Conservation (phyloP, 1,284 basidiomycete species). For the Malassezia vespertilionis region DNA sequence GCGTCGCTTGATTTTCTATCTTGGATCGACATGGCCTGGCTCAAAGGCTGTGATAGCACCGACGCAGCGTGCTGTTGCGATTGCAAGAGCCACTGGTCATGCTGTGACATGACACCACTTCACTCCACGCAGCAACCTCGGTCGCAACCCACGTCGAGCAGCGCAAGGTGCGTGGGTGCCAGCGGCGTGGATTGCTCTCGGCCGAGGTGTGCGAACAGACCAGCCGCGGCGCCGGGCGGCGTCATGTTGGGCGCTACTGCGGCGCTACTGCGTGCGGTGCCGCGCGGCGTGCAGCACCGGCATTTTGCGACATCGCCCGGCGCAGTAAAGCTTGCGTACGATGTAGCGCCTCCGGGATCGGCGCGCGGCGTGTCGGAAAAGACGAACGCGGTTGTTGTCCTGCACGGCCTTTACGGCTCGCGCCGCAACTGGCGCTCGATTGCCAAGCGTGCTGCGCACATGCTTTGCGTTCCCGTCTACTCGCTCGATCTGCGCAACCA, state of each 20-base stretch:
- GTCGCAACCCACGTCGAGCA: too few species aligned
- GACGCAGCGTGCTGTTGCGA: background rate
- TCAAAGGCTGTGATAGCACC: background rate
- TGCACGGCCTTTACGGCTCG: slow-evolving; percentile 56
- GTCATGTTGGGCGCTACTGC: background rate
- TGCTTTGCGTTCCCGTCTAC: slow-evolving; percentile 59
- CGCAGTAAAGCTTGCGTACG: slow-evolving; percentile 6
- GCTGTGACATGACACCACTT: background rate
- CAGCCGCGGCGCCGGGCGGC: background rate
- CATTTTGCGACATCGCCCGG: background rate
- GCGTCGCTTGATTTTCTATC: background rate
- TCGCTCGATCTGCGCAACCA: slow-evolving; percentile 74
- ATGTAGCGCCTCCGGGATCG: slow-evolving; percentile 9
- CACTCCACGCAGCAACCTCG: background rate
- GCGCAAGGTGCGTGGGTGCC: too few species aligned
- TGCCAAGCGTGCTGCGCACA: slow-evolving; percentile 57
- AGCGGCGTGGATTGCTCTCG: background rate
- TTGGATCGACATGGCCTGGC: background rate
- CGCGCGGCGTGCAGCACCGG: background rate
- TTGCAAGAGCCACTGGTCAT: slow-evolving; percentile 3
- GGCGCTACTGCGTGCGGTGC: background rate
- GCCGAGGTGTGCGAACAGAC: background rate
- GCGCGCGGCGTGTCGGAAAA: slow-evolving; percentile 20
- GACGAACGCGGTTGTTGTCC: slow-evolving; percentile 49
- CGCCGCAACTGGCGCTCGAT: slow-evolving; percentile 70